These are phyloP conservation scores for Bremia lactucae DNA, from an alignment of 352 stramenopile genomes.

Conservation along the genomic window DNA sequence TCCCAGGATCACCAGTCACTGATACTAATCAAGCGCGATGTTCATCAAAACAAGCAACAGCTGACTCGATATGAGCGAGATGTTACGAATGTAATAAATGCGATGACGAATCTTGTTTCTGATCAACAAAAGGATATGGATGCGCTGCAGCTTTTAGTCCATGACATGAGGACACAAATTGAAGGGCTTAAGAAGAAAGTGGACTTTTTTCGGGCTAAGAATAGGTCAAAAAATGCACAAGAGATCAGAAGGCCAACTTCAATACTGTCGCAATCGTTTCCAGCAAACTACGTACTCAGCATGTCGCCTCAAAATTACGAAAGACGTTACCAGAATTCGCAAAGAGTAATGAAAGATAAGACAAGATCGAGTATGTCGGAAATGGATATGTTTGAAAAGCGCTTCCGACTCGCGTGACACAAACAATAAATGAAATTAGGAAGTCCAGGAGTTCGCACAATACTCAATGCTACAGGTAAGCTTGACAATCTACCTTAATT, in stretches of 20 bases:
- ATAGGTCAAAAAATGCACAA: constrained; percentile 4
- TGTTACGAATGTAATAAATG: constrained; percentile 31
- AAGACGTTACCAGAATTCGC: not conserved
- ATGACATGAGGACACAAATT: constrained; percentile 13
- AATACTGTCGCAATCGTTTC: not conserved
- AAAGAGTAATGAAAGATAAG: constrained; percentile 6
- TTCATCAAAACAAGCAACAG: constrained; percentile 16
- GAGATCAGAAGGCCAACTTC: not conserved
- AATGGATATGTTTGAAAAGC: constrained; percentile 33
- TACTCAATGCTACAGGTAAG: constrained; percentile 11
- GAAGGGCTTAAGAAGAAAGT: constrained; percentile 15
- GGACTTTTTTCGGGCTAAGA: constrained; percentile 5
- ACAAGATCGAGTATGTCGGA: constrained; percentile 17
- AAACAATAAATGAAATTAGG: constrained; percentile 8
- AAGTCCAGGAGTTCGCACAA: constrained; percentile 8
- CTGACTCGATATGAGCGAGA: constrained; percentile 17
- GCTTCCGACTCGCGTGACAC: constrained; percentile 15
- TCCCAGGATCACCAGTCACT: constrained; percentile 17
- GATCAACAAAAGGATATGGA: constrained; percentile 33
- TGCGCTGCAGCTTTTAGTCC: constrained; percentile 8
- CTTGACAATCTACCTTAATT: constrained; percentile 5
- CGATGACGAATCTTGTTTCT: constrained; percentile 30
- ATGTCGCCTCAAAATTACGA: not conserved
- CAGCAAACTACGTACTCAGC: not conserved
- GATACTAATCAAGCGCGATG: constrained; percentile 13